Base-by-base conservation (phyloP, 2,329 filamentous ascomycete species). In the Microcyclospora pomicola region DNA sequence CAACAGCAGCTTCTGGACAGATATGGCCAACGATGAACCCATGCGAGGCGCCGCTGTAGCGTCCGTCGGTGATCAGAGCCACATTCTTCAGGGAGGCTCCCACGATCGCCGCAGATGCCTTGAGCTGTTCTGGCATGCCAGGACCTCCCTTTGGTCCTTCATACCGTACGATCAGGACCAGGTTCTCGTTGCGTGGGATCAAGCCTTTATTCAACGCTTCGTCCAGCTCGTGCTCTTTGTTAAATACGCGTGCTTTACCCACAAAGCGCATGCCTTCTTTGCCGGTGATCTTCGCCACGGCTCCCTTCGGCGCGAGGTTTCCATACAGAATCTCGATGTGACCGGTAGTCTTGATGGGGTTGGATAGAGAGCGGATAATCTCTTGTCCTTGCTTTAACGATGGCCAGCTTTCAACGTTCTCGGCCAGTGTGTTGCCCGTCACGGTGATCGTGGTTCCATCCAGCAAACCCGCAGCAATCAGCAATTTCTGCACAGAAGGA, bases 1-100 rank as follows among this genome's bases (percentile, higher is more conserved):
- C 88, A 1, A 80, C 79, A 1, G 82, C 84, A 0, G 88, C 88
- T 61, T 96, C 88, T 2, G 88, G 88, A 2, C 82, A 82, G 11
- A 95, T 84, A 53, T 95, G 87, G 1, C 88, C 88, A 12, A 96
- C 84, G 53, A 94, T 91, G 60, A 94, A 94, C 0, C 86, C 86
- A 59, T 95, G 87, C 38, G 74, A 82, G 2, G 86, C 88, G 27
- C 88, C 88, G 34, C 75, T 81, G 60, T 95, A 96, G 33, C 88
- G 68, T 0, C 88, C 88, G 56, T 96, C 88, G 0, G 88, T 96
- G 35, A 96, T 84, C 11, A 96, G 72, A 0, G 88, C 87, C 7
- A 95, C 75, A 52, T 94, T 93, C 37, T 69, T 83, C 37, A 96
- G 67, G 10, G 82, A 82, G 0, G 88, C 88, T 35, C 88, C 88